Evolutionary conservation across 441 rosid genomes (phyloP), one percentile per base, ranked within the genome.

Genomic region (Sinapis alba): DNA sequence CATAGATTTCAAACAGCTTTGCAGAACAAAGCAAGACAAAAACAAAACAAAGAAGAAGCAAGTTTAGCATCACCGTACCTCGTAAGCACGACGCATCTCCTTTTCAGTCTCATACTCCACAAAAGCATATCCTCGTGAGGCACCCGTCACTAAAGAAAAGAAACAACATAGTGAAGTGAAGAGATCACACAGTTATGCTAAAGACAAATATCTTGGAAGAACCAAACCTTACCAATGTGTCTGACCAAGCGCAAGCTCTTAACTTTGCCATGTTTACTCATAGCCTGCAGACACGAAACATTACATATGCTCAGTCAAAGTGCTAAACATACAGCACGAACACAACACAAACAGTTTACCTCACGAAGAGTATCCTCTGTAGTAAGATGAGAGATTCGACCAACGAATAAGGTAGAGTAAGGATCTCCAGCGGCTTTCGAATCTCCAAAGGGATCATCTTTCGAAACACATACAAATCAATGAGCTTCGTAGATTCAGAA

Each of bases 391-490:
- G 97, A 91, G 71, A 95, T 89, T 15, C 88, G 96, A 56, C 86
- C 93, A 0, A 95, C 91, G 74, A 95, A 92, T 72, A 92, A 73
- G 10, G 93, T 92, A 85, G 89, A 84, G 66, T 86, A 86, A 56
- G 98, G 92, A 71, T 92, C 99, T 59, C 99, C 98, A 3, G 75
- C 59, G 69, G 77, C 79, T 68, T 92, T 94, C 63, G 97, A 88
- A 62, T 90, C 99, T 51, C 96, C 93, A 67, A 75, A 73, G 26
- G 99, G 94, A 63, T 94, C 99, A 79, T 94, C 98, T 94, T 86
- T 43, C 78, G 62, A 65, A 23, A 54, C 7, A 64, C 11, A 13
- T 4, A 19, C 5, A 19, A 58, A 72, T 1, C 16, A 16, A 61
- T 50, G 4, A n/a, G 12, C 12, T 58, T 34, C 1, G 11, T 10